Conservation (phyloP, 805 yeast genomes). For the Wickerhamomyces canadensis region DNA sequence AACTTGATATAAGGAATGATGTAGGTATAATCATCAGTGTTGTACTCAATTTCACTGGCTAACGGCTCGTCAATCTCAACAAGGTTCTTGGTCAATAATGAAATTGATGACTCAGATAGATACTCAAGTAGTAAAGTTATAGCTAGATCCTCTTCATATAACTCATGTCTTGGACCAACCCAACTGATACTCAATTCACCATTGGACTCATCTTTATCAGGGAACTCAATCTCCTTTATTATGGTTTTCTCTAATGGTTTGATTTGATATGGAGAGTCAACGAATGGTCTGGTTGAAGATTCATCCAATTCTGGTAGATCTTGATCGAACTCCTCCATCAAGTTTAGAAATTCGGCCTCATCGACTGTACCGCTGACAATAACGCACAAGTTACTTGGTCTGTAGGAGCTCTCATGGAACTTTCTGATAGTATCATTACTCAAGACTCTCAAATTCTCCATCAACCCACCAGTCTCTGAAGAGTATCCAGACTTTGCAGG, state of each 20-base stretch:
- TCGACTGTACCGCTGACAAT: slow-evolving; percentile 85
- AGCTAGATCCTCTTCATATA: slow-evolving; percentile 55
- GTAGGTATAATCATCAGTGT: slow-evolving; percentile 68
- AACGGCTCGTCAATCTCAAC: slow-evolving; percentile 80
- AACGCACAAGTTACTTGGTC: slow-evolving; percentile 79
- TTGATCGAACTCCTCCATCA: slow-evolving; percentile 58
- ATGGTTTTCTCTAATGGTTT: slow-evolving; percentile 26
- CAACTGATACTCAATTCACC: slow-evolving; percentile 73
- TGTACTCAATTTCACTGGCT: slow-evolving; percentile 64
- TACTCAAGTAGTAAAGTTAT: slow-evolving; percentile 67
- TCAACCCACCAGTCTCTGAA: slow-evolving; percentile 90
- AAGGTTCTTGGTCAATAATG: slow-evolving; percentile 63
- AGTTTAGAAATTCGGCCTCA: slow-evolving; percentile 58
- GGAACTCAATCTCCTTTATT: slow-evolving; percentile 61
- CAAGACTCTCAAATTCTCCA: slow-evolving; percentile 67
- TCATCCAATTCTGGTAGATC: slow-evolving; percentile 38
- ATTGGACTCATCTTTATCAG: slow-evolving; percentile 81
- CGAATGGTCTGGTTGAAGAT: slow-evolving; percentile 68
- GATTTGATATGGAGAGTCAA: slow-evolving; percentile 53
- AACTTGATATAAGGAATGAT: slow-evolving; percentile 52
- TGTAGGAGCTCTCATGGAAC: slow-evolving; percentile 67
- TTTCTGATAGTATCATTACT: slow-evolving; percentile 68
- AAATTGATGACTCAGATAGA: slow-evolving; percentile 70
- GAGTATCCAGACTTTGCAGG: slow-evolving; percentile 69
- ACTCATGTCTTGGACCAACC: slow-evolving; percentile 69